Percentiles rank a stretch among this genome's conserved stretches.
phyloP scores from a whole-genome alignment of 352 stramenopile genomes.

The Phytopythium chamaehyphon region DNA sequence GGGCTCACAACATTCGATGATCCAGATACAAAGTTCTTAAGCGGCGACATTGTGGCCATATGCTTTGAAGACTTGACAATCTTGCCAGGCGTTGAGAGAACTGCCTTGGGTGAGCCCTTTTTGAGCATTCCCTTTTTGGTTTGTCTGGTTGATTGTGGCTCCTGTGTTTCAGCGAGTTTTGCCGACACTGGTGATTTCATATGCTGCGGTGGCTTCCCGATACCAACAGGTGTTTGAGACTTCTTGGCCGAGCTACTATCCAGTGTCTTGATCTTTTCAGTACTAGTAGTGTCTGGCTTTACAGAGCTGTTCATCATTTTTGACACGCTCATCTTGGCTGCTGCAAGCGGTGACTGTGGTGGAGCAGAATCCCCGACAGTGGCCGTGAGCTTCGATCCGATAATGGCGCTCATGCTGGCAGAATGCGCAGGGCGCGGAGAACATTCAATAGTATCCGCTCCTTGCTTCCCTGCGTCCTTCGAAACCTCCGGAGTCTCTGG shows the following conservation, averaged over 20 bases:
- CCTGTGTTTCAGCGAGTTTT: conserved; percentile 14
- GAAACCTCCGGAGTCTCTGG: conserved; percentile 32
- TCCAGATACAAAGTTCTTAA: conserved; percentile 19
- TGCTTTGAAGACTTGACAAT: conserved; percentile 30
- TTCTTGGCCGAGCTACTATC: conserved; percentile 8
- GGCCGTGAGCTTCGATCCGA: background rate
- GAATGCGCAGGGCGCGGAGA: background rate
- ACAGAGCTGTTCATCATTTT: conserved; percentile 5
- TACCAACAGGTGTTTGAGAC: background rate
- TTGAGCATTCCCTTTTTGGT: conserved; percentile 16
- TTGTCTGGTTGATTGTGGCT: conserved; percentile 1
- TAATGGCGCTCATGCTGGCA: conserved; percentile 9
- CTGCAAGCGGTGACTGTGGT: background rate
- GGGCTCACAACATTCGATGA: conserved; percentile 20
- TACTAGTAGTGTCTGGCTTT: background rate
- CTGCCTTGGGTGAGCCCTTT: conserved; percentile 22
- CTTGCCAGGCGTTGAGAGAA: conserved; percentile 36
- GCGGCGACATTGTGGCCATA: conserved; percentile 12
- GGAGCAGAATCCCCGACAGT: background rate
- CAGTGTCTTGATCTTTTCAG: conserved; percentile 7
- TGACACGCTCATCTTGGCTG: conserved; percentile 3
- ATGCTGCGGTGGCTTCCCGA: conserved; percentile 9
- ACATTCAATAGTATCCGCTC: conserved; percentile 23
- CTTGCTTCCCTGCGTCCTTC: conserved; percentile 13
- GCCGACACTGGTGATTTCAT: conserved; percentile 1